Percentiles rank a stretch among this genome's conserved stretches.
Evolutionary conservation across 2,329 filamentous ascomycete species (phyloP).

Genomic region (Plenodomus biglobosus): DNA sequence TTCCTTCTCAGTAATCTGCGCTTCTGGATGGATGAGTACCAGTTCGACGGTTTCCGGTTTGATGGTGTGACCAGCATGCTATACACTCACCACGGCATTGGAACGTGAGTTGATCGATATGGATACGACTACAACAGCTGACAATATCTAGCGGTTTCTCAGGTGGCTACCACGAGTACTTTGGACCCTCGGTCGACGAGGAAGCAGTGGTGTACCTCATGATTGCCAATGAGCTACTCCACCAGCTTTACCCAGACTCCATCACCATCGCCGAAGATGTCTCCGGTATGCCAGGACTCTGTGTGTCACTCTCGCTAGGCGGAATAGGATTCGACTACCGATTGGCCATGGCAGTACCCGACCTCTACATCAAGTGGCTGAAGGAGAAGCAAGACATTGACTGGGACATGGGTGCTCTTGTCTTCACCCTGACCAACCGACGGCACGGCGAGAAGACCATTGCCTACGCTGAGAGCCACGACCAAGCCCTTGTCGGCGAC

Average conservation of each 20-base stretch:
- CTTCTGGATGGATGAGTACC: slow-evolving; percentile 99
- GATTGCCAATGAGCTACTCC: slow-evolving; percentile 94
- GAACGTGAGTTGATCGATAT: slow-evolving; percentile 67
- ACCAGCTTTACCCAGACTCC: slow-evolving; percentile 79
- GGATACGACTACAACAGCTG: slow-evolving; percentile 10
- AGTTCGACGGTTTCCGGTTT: slow-evolving; percentile 96
- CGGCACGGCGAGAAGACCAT: slow-evolving; percentile 98
- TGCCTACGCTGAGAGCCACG: slow-evolving; percentile 94
- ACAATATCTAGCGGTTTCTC: slow-evolving; percentile 74
- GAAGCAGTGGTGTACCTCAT: slow-evolving; percentile 94
- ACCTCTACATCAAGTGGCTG: slow-evolving; percentile 98
- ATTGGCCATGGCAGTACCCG: slow-evolving; percentile 94
- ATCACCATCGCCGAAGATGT: slow-evolving; percentile 98
- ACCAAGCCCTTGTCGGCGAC: slow-evolving; percentile 97
- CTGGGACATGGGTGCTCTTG: slow-evolving; percentile 86
- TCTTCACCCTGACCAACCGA: slow-evolving; percentile 86
- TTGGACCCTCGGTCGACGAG: slow-evolving; percentile 83
- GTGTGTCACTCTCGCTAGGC: slow-evolving; percentile 78
- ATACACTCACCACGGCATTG: slow-evolving; percentile 92
- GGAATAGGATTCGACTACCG: slow-evolving; percentile 97
- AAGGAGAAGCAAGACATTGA: slow-evolving; percentile 90
- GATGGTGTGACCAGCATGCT: slow-evolving; percentile 99
- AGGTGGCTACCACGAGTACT: slow-evolving; percentile 97
- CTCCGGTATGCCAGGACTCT: slow-evolving; percentile 97
- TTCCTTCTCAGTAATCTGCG: slow-evolving; percentile 93